Evolutionary conservation across 805 yeast genomes (phyloP), one percentile per base, ranked within the genome.

Genomic region (Kodamaea jinghongensis): DNA sequence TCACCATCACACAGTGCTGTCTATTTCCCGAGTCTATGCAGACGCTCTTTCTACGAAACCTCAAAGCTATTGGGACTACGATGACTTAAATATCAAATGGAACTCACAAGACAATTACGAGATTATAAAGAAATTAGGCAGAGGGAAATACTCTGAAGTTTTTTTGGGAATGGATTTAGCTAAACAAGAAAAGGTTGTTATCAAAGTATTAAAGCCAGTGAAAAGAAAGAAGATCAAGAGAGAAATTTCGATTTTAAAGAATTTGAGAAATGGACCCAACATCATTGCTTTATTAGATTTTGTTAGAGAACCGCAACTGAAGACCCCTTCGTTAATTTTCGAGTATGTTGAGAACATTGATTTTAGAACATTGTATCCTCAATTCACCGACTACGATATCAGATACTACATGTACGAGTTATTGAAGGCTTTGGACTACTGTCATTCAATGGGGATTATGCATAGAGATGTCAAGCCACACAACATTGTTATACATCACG

Each of bases 391-490:
- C 51, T 63, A 66, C 38, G 96, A 90, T 58, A 83, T 89, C 49
- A 78, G 87, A 49, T 87, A 63, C 65, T 90, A 90, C 64, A 86
- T 90, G 78, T 80, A 73, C 48, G 93, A 89, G 64, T 70, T 90
- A 48, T 72, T 90, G 52, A 75, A 71, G 42, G 96, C 96, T 0
- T 72, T 90, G 47, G 95, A 90, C 65, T 89, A 76, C 61, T 83
- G 87, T 39, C 97, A 90, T 66, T 84, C 95, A 4, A 85, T 85
- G 83, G 97, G 97, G 27, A 87, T 90, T 48, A 88, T 88, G 83
- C 96, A 88, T 63, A 73, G 96, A 58, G 96, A 88, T 63, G 96
- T 88, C 36, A 88, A 88, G 59, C 96, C 96, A 8, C 96, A 88
- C 61, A 88, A 88, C 56, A 87, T 88, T 31, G 88, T 88, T 96